phyloP scores from a whole-genome alignment of 345 rosid species.

The Rubroshorea leprosula region DNA sequence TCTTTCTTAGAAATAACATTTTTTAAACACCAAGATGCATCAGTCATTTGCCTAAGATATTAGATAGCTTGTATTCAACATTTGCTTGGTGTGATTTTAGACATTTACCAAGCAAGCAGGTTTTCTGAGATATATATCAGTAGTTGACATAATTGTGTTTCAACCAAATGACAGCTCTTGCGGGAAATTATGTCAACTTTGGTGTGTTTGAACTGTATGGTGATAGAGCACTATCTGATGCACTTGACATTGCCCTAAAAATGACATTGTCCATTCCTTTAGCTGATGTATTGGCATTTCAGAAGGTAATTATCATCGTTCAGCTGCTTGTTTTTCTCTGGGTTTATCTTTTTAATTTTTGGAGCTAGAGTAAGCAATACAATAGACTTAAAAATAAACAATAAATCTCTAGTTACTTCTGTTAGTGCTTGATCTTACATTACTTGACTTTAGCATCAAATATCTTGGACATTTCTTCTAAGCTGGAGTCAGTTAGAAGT shows the following conservation, averaged over 20 bases:
- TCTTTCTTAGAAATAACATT: too few relatives aligned
- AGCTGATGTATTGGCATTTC: slow-evolving; percentile 84
- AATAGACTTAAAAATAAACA: too few relatives aligned
- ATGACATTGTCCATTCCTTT: slow-evolving; percentile 87
- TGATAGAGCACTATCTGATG: slow-evolving; percentile 94
- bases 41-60: too few relatives aligned
- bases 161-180: slow-evolving; percentile 60
- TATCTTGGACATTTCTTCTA: not conserved
- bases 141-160: not conserved
- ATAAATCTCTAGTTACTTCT: not conserved
- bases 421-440: not conserved
- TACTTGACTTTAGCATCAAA: not conserved
- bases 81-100: too few relatives aligned
- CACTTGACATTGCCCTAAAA: slow-evolving; percentile 83
- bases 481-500: not conserved
- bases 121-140: not conserved
- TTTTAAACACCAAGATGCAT: too few relatives aligned
- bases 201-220: slow-evolving; percentile 99
- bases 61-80: too few relatives aligned
- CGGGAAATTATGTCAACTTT: slow-evolving; percentile 91
- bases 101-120: too few relatives aligned
- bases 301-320: slow-evolving; percentile 56
- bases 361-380: not conserved
- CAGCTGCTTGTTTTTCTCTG: not conserved
- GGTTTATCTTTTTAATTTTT: not conserved